Base-by-base conservation (phyloP, 192 early-diverging fungal genomes). In the Phlyctochytrium bullatum region DNA sequence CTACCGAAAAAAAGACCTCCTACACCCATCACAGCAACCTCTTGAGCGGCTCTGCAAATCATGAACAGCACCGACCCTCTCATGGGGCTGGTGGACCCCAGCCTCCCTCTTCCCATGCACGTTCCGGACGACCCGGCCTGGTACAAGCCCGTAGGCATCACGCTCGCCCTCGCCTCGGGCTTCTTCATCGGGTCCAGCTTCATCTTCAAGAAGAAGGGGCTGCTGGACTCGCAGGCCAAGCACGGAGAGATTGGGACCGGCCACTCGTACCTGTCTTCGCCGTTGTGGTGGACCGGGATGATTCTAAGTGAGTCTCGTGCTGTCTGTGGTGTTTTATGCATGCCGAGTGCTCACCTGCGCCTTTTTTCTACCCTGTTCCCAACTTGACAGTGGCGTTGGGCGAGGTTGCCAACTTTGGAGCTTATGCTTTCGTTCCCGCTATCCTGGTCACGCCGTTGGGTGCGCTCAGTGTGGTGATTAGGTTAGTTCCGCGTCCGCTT, bases 381-480 rank as follows among this genome's bases (percentile, higher is more conserved):
- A n/a, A n/a, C n/a, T 25, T 16, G 29, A 54, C 82, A 91, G 89
- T 96, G 94, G 91, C 85, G 2, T 67, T 92, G 25, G 94, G 94
- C 65, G 94, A 96, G 82, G 80, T 91, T 64, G 88, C 88, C 66
- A 97, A 97, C 79, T 95, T 96, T 82, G 88, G 89, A 3, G 95
- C 94, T 0, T 96, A 96, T 71, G 92, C 92, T 52, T 96, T 96
- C 83, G 69, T 92, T 89, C 94, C 94, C 10, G 92, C 94, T 24
- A 92, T 95, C 72, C 83, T 96, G 28, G 92, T 96, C 16, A 94
- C 94, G 40, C 94, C 94, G 3, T 80, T 96, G 58, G 92, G 91
- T 31, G 91, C 93, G 35, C 77, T 95, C 23, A 91, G 89, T 68
- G 94, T 94, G 34, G 90, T 96, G 61, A 89, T 93, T 47, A 91